Evolutionary conservation across 129 eudicot genomes (phyloP).

Genomic region (Escallonia rubra): DNA sequence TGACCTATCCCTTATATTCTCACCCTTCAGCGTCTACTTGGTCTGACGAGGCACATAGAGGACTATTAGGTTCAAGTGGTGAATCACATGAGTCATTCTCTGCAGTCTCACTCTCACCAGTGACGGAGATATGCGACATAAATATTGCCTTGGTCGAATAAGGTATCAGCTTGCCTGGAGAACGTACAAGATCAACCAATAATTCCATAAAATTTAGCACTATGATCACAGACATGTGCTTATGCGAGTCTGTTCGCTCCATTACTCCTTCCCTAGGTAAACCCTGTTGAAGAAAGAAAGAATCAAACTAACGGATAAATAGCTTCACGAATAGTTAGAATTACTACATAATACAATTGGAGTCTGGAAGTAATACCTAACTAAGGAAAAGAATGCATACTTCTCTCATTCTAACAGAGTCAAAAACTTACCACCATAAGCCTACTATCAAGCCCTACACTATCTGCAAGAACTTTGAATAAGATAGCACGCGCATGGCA

Average conservation of each 20-base stretch:
- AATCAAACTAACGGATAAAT: not conserved
- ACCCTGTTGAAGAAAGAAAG: slow-evolving; percentile 36
- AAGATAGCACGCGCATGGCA: slow-evolving; percentile 72
- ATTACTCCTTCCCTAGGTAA: slow-evolving; percentile 58
- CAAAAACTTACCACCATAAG: slow-evolving; percentile 60
- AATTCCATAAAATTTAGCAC: slow-evolving; percentile 81
- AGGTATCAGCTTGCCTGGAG: slow-evolving; percentile 90
- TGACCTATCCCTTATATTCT: not conserved
- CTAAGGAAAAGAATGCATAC: slow-evolving; percentile 2
- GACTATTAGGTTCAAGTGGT: slow-evolving; percentile 96
- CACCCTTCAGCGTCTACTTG: slow-evolving; percentile 76
- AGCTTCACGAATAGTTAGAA: not conserved
- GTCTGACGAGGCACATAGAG: slow-evolving; percentile 75
- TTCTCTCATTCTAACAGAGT: not conserved
- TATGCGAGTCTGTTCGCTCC: slow-evolving; percentile 56
- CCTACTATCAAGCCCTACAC: slow-evolving; percentile 56
- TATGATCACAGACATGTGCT: slow-evolving; percentile 66
- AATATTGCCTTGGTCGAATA: slow-evolving; percentile 75
- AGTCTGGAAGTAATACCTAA: too few species aligned
- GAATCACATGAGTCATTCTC: slow-evolving; percentile 99
- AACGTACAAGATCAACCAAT: slow-evolving; percentile 86
- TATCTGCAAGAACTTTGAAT: slow-evolving; percentile 79
- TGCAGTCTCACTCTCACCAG: slow-evolving; percentile 98
- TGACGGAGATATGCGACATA: slow-evolving; percentile 86
- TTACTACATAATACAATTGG: too few species aligned